Base-by-base conservation (phyloP, 495 filamentous ascomycete species). In the Talaromyces stipitatus region DNA sequence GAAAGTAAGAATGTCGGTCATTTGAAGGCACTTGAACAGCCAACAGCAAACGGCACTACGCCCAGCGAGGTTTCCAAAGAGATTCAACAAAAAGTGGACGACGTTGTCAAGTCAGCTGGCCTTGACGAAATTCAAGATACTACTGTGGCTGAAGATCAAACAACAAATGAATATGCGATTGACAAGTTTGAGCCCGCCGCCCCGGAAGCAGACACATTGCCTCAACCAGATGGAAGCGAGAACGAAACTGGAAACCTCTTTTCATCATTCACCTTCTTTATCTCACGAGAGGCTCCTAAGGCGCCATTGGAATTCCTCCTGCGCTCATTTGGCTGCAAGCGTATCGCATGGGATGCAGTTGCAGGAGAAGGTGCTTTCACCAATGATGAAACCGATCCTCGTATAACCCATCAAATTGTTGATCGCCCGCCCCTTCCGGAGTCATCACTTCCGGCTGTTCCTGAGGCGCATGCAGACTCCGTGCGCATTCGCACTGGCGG, bases 361-460 rank as follows among this genome's bases (percentile, higher is more conserved):
- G 78, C 95, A 27, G 95, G 94, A 56, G 91, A 92, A 61, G 94
- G 95, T 14, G 87, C 94, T 53, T 97, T 88, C 72, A 97, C 91
- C 14, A 84, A 89, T 50, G 82, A 95, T 65, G 91, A 97, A 74
- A 80, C 79, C 2, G 91, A 97, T 66, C 80, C 85, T 10, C 79
- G 85, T 24, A 97, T 97, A 62, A 98, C 94, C 9, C 94, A 98
- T 72, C 94, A 98, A 68, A 84, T 98, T 56, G 89, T 98, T 18
- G 94, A 98, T 71, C 83, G 94, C 29, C 89, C 88, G 24, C 84
- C 88, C 14, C 76, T 92, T 8, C 80, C 90, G 4, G 80, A 80
- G 61, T 78, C 74, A 8, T 77, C 82, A 50, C 76, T 82, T 51
- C 79, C 84, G 28, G 72, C 77, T 23, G 72, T 82, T 50, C 79